phyloP scores from a whole-genome alignment of 148 eudicot genomes.

The Vaccinium corymbosum region DNA sequence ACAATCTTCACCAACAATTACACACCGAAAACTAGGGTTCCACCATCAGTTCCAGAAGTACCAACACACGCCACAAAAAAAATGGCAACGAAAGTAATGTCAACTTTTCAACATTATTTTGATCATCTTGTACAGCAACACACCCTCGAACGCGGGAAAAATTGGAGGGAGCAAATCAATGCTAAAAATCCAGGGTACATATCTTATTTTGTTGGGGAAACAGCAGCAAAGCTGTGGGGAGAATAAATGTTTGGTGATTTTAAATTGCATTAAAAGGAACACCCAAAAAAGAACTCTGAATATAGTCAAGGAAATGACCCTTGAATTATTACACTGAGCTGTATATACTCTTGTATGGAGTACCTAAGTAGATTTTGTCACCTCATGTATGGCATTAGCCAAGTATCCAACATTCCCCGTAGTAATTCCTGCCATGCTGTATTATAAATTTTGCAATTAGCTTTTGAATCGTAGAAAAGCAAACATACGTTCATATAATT shows the following conservation, averaged over 20 bases:
- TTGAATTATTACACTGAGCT: neutral
- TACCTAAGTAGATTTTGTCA: constrained; percentile 59
- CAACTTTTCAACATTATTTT: neutral
- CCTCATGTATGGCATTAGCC: constrained; percentile 93
- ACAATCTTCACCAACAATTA: neutral
- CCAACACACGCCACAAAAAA: neutral
- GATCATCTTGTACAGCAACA: neutral
- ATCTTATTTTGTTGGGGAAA: neutral
- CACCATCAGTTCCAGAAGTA: neutral
- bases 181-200: neutral
- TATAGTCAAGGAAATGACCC: neutral
- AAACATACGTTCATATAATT: neutral
- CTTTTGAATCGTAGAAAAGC: neutral
- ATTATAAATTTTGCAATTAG: constrained; percentile 1
- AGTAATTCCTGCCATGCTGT: constrained; percentile 95
- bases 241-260: neutral
- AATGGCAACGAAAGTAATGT: neutral
- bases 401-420: constrained; percentile 84
- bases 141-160: neutral
- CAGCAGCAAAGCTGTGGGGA: neutral
- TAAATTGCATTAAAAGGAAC: neutral
- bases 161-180: neutral
- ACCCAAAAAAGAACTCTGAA: neutral
- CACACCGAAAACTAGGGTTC: neutral
- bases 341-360: neutral